These are phyloP conservation scores for Rhynchosporium graminicola DNA, from an alignment of 2,329 filamentous ascomycete genomes.

Conservation along the genomic window DNA sequence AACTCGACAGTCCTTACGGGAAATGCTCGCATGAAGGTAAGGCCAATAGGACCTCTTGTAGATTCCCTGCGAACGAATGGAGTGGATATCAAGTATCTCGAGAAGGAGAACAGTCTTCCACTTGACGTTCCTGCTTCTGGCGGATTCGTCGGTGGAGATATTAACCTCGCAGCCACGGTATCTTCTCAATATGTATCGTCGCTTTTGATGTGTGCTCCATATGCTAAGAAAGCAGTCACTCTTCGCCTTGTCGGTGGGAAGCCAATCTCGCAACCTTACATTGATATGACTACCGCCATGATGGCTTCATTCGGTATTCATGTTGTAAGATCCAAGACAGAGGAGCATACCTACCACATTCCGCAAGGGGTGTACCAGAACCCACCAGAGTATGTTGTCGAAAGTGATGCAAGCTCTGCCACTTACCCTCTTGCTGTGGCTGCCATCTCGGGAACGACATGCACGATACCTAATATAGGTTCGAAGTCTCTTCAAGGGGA, in stretches of 20 bases:
- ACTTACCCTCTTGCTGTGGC: slow-evolving; percentile 94
- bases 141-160: slow-evolving; percentile 82
- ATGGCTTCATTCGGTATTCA: slow-evolving; percentile 89
- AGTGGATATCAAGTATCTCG: slow-evolving; percentile 82
- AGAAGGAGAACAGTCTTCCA: slow-evolving; percentile 80
- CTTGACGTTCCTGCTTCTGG: slow-evolving; percentile 79
- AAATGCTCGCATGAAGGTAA: slow-evolving; percentile 93
- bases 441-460: slow-evolving; percentile 92
- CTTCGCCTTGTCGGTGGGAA: slow-evolving; percentile 91
- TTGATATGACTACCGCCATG: slow-evolving; percentile 99
- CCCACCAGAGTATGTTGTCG: slow-evolving; percentile 82
- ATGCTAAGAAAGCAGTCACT: slow-evolving; percentile 91
- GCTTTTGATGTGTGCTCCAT: slow-evolving; percentile 93
- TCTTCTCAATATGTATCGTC: slow-evolving; percentile 99
- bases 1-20: slow-evolving; percentile 82
- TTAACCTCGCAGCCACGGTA: slow-evolving; percentile 90
- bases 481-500: slow-evolving; percentile 91
- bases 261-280: slow-evolving; percentile 94
- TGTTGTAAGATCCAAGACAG: slow-evolving; percentile 73
- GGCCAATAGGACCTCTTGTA: slow-evolving; percentile 90
- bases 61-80: slow-evolving; percentile 87
- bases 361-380: slow-evolving; percentile 82
- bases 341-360: slow-evolving; percentile 91
- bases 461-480: slow-evolving; percentile 95
- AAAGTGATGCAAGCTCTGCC: slow-evolving; percentile 96